phyloP scores from a whole-genome alignment of 1,139 yeast genomes.

The Saccharomyces pastorianus region DNA sequence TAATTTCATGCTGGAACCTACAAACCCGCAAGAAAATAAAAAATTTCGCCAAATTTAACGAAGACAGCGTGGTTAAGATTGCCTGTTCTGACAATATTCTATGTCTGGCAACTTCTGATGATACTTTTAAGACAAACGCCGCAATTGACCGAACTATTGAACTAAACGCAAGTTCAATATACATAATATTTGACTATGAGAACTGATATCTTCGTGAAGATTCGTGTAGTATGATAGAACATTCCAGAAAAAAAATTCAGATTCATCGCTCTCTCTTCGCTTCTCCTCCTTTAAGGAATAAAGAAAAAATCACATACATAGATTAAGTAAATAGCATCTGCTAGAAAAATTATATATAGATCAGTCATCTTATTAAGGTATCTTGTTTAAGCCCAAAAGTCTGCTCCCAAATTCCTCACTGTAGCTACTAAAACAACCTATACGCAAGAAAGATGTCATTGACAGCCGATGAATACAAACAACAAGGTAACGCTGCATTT shows the following conservation, averaged over 20 bases:
- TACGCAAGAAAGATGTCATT: constrained; percentile 15
- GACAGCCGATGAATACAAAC: constrained; percentile 67
- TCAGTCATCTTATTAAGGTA: neutral
- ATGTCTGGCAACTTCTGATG: constrained; percentile 61
- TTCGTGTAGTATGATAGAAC: constrained; percentile 8
- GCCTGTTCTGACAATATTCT: constrained; percentile 36
- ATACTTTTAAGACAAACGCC: constrained; percentile 38
- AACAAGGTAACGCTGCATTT: constrained; percentile 86
- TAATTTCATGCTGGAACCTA: constrained; percentile 65
- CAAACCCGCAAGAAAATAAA: constrained; percentile 47
- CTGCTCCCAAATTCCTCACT: neutral
- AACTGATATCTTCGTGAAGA: neutral
- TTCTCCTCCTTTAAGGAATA: neutral
- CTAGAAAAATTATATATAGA: neutral
- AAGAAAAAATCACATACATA: constrained; percentile 4
- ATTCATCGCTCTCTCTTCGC: constrained; percentile 4
- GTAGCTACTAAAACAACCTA: neutral
- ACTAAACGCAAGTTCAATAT: constrained; percentile 22
- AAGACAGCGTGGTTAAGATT: constrained; percentile 42
- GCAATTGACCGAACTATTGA: constrained; percentile 17
- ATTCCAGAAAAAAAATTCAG: constrained; percentile 11
- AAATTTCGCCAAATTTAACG: constrained; percentile 47
- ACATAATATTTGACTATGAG: constrained; percentile 9
- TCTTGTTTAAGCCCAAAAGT: neutral
- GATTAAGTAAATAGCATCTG: neutral